Percentiles rank a stretch among this genome's conserved stretches.
These are phyloP conservation scores for Salix caprea DNA, from an alignment of 345 rosid genomes.

Conservation along the genomic window DNA sequence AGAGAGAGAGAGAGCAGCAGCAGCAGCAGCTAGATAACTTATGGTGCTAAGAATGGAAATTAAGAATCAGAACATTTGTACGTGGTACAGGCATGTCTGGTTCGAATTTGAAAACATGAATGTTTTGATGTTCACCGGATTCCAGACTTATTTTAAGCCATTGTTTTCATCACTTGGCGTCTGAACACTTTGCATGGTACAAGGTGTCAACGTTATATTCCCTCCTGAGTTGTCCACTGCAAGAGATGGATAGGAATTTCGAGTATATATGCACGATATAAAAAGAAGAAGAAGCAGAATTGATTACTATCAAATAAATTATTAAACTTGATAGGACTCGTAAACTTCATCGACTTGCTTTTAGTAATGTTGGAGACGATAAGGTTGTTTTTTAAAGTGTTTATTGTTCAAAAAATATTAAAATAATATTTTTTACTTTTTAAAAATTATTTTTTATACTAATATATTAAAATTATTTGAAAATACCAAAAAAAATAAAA, in stretches of 20 bases:
- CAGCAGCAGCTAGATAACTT: not conserved
- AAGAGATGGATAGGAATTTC: not conserved
- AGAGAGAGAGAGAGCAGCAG: no score
- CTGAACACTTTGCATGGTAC: not conserved
- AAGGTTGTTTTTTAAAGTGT: no score
- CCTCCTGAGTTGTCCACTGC: not conserved
- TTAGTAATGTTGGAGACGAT: no score
- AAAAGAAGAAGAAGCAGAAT: no score
- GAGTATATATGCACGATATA: not conserved
- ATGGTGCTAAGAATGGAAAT: not conserved
- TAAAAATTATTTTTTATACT: no score
- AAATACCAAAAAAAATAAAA: no score
- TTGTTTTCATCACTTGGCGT: not conserved
- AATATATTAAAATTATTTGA: no score
- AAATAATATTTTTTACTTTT: no score
- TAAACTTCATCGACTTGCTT: no score
- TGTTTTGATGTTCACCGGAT: not conserved
- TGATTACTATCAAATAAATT: no score
- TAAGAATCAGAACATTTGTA: not conserved
- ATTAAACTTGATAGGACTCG: no score
- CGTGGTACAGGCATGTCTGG: not conserved
- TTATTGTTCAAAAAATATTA: fast-evolving
- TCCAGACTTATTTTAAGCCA: not conserved
- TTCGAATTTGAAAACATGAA: not conserved
- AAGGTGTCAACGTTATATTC: not conserved